These are phyloP conservation scores for Conoideocrella luteorostrata DNA, from an alignment of 2,329 filamentous ascomycete genomes.

Conservation along the genomic window DNA sequence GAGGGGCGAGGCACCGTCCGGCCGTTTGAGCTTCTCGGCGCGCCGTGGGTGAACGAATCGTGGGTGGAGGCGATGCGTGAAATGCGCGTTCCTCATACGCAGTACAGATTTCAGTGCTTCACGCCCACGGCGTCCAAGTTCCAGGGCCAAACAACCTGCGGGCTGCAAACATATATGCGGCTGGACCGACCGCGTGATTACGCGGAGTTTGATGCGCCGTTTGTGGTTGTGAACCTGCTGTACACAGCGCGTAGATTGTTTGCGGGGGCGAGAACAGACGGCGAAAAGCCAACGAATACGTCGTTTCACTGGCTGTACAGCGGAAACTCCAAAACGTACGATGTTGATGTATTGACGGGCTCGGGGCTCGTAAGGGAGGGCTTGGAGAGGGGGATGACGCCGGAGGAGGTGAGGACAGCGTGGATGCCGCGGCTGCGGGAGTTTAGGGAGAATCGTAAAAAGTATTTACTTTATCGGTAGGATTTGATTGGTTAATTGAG, in stretches of 20 bases:
- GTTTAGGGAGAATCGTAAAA: constrained; percentile 7
- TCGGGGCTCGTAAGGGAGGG: constrained; percentile 11
- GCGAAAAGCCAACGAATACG: not conserved
- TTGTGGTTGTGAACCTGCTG: constrained; percentile 9
- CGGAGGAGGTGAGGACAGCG: constrained; percentile 8
- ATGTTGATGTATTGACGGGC: constrained; percentile 10
- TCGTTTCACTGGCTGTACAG: constrained; percentile 9
- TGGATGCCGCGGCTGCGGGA: constrained; percentile 8
- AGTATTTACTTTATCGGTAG: constrained; percentile 10
- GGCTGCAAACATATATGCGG: constrained; percentile 10
- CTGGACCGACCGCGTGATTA: constrained; percentile 1
- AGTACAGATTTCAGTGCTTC: constrained; percentile 12
- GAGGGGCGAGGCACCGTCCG: constrained; percentile 11
- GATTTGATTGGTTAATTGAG: not conserved
- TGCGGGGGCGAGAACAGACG: not conserved
- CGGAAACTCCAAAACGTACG: constrained; percentile 3
- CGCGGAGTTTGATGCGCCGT: constrained; percentile 6
- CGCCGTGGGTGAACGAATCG: constrained; percentile 12
- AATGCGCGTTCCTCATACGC: constrained; percentile 6
- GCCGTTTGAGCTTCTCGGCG: constrained; percentile 12
- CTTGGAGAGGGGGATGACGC: constrained; percentile 10
- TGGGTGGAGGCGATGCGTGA: constrained; percentile 9
- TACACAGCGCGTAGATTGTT: constrained; percentile 9
- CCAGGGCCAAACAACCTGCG: constrained; percentile 5
- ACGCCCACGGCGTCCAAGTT: constrained; percentile 10